phyloP scores from a whole-genome alignment of 2,329 filamentous ascomycete genomes.

The Colletotrichum acutatum region DNA sequence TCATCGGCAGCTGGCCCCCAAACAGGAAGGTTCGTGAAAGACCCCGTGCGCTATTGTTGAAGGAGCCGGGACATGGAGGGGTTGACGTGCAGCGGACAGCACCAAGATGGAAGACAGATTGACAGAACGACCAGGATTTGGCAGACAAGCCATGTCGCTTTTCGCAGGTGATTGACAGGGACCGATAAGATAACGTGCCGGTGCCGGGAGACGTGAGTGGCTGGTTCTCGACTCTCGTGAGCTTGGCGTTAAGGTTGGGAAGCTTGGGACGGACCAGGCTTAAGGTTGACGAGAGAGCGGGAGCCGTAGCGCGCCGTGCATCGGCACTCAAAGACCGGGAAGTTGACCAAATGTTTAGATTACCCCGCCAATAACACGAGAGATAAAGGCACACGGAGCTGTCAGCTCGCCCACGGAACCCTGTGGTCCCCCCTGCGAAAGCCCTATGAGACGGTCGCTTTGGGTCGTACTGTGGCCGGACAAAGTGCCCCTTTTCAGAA shows the following conservation, averaged over 20 bases:
- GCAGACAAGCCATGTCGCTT: background rate
- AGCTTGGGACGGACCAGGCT: background rate
- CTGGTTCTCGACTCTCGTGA: background rate
- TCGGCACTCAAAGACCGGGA: conserved; percentile 16
- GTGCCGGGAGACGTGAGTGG: conserved; percentile 28
- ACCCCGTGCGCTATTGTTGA: conserved; percentile 14
- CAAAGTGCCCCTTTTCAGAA: conserved; percentile 21
- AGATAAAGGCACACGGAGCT: conserved; percentile 26
- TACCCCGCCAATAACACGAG: conserved; percentile 25
- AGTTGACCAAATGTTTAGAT: conserved; percentile 7
- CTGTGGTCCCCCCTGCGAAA: conserved; percentile 28
- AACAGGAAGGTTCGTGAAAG: conserved; percentile 32
- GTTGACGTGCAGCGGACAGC: conserved; percentile 32
- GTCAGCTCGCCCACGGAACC: conserved; percentile 22
- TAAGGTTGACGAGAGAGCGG: background rate
- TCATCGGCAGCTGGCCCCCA: conserved; percentile 22
- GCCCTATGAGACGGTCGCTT: conserved; percentile 13
- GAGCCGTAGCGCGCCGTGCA: conserved; percentile 14
- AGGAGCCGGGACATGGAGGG: conserved; percentile 3
- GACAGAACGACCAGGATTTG: too few species aligned
- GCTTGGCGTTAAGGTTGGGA: conserved; percentile 10
- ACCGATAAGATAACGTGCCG: conserved; percentile 36
- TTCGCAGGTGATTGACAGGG: conserved; percentile 29
- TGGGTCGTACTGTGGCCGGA: conserved; percentile 19
- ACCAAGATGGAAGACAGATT: background rate